A percentile compares a stretch with the other conserved stretches of the same genome.
These are phyloP conservation scores for Starmerella cellae DNA, from an alignment of 805 yeast species.

Conservation along the genomic window DNA sequence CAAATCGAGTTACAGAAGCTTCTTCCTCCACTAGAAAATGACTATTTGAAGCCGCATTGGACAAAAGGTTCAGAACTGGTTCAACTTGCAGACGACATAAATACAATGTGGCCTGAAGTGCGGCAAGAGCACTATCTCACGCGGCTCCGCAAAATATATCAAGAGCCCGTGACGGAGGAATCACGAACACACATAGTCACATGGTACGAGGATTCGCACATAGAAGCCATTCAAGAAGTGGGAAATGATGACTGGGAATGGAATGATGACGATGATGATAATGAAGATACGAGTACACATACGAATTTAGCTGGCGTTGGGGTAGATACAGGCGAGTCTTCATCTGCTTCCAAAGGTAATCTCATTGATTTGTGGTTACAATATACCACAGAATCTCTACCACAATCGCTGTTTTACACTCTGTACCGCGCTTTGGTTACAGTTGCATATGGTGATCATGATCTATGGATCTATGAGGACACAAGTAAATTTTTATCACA, in stretches of 20 bases:
- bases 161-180: not conserved
- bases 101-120: slow-evolving; percentile 6
- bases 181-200: slow-evolving; percentile 1
- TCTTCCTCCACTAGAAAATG: slow-evolving; percentile 7
- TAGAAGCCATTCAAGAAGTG: slow-evolving; percentile 16
- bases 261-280: slow-evolving; percentile 11
- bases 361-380: slow-evolving; percentile 6
- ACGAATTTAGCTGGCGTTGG: not conserved
- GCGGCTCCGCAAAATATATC: slow-evolving; percentile 9
- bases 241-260: slow-evolving; percentile 20
- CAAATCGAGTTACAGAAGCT: slow-evolving; percentile 7
- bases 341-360: not conserved
- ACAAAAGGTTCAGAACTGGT: slow-evolving; percentile 5
- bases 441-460: slow-evolving; percentile 10
- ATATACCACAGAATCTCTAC: slow-evolving; percentile 6
- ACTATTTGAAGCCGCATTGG: slow-evolving; percentile 6
- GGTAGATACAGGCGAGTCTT: not conserved
- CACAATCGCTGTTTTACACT: slow-evolving; percentile 10
- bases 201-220: not conserved
- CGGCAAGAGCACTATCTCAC: slow-evolving; percentile 6
- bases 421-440: slow-evolving; percentile 20
- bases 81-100: slow-evolving; percentile 10
- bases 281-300: not conserved
- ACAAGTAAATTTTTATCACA: slow-evolving; percentile 9
- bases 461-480: slow-evolving; percentile 17